Percentiles rank a stretch among this genome's conserved stretches.
Conservation (phyloP, 2,329 filamentous ascomycete genomes). For the Venturia asperata region DNA sequence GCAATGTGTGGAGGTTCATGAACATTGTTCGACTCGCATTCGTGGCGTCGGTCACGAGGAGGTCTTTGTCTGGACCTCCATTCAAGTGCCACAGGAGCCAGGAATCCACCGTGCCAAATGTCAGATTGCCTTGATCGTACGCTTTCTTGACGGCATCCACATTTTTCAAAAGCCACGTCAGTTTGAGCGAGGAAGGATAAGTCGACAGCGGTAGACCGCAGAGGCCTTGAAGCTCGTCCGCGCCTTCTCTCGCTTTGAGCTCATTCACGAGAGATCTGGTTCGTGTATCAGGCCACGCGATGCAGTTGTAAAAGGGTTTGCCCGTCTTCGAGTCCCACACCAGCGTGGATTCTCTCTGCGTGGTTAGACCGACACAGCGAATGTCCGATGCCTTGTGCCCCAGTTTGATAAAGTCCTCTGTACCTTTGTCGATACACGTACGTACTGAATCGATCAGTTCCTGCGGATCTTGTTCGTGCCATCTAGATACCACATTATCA, state of each 20-base stretch:
- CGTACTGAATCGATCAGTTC: conserved; percentile 70
- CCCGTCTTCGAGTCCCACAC: conserved; percentile 79
- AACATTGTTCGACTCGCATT: conserved; percentile 93
- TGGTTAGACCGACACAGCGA: conserved; percentile 75
- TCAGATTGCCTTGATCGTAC: conserved; percentile 67
- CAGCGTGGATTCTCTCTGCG: conserved; percentile 81
- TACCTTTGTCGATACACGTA: conserved; percentile 70
- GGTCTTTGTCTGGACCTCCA: conserved; percentile 57
- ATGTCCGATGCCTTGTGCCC: conserved; percentile 64
- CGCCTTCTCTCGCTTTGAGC: conserved; percentile 59
- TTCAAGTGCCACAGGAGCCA: conserved; percentile 85
- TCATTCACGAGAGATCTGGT: conserved; percentile 70
- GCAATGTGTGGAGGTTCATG: conserved; percentile 73
- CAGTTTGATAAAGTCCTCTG: conserved; percentile 61
- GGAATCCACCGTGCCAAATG: conserved; percentile 81
- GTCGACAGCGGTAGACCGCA: conserved; percentile 82
- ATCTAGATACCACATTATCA: conserved; percentile 45
- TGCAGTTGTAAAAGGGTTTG: conserved; percentile 72
- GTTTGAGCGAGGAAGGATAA: conserved; percentile 80
- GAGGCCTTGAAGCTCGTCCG: conserved; percentile 60
- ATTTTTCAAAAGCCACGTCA: conserved; percentile 74
- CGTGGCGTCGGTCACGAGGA: conserved; percentile 77
- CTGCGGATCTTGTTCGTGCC: conserved; percentile 81
- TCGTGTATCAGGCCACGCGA: conserved; percentile 86
- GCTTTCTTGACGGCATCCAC: conserved; percentile 61